Conservation (phyloP, 2,329 filamentous ascomycete genomes). For the Escovopsis weberi region DNA sequence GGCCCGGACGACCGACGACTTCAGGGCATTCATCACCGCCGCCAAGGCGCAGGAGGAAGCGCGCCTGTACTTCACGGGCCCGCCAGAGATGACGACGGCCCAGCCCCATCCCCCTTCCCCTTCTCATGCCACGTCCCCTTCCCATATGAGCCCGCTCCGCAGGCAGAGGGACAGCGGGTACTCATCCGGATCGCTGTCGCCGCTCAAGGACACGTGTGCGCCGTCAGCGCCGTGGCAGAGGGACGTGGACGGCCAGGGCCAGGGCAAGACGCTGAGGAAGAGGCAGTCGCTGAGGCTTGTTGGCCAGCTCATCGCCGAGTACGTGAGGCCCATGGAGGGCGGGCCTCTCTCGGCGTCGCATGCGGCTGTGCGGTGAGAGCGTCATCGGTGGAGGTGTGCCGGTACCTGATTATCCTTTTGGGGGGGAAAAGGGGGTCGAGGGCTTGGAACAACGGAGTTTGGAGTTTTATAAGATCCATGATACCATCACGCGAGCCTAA, state of each 20-base stretch:
- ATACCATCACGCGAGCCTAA: no score
- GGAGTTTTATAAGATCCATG: not conserved
- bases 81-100: not conserved
- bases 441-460: not conserved
- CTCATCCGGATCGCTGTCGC: conserved; percentile 3
- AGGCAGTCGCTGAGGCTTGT: conserved; percentile 1
- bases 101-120: not conserved
- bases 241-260: not conserved
- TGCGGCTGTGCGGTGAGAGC: not conserved
- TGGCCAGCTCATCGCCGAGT: conserved; percentile 5
- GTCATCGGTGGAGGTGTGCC: not conserved
- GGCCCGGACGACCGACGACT: conserved; percentile 6
- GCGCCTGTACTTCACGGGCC: not conserved
- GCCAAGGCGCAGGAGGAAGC: conserved; percentile 5
- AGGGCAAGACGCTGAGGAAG: not conserved
- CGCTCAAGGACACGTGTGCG: not conserved
- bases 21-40: conserved; percentile 9
- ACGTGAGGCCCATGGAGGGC: conserved; percentile 5
- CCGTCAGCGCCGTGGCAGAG: not conserved
- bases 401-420: not conserved
- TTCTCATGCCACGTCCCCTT: not conserved
- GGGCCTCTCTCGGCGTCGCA: not conserved
- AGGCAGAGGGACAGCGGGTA: conserved; percentile 5
- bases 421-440: not conserved
- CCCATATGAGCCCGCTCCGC: not conserved